A percentile compares a stretch with the other conserved stretches of the same genome.
These are phyloP conservation scores for Geotrichum macrosporum DNA, from an alignment of 1,139 yeast genomes.

Conservation along the genomic window DNA sequence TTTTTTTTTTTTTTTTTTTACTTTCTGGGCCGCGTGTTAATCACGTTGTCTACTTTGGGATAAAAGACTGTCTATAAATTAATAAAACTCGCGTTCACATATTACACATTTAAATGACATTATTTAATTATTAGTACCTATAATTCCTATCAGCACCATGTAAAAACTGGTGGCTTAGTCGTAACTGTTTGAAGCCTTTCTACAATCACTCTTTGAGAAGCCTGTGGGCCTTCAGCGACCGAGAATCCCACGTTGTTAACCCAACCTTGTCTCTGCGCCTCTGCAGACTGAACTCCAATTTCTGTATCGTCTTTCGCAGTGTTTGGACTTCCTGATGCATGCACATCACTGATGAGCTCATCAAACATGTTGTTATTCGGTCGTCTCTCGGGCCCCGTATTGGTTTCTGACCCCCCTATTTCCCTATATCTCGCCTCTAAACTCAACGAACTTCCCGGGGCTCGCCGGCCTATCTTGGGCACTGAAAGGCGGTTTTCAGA, in stretches of 20 bases:
- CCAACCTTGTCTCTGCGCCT: slow-evolving; percentile 1
- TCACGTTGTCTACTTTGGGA: too few relatives aligned
- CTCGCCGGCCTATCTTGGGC: slow-evolving; percentile 1
- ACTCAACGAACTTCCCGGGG: slow-evolving; percentile 15
- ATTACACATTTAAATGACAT: too few relatives aligned
- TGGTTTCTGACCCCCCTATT: slow-evolving; percentile 22
- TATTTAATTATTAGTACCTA: too few relatives aligned
- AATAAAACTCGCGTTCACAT: too few relatives aligned
- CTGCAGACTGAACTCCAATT: too few relatives aligned
- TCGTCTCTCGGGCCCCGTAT: slow-evolving; percentile 10
- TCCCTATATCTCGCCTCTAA: slow-evolving; percentile 31
- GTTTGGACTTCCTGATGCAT: too few relatives aligned
- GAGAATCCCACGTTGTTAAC: slow-evolving; percentile 35
- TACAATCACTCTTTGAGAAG: slow-evolving; percentile 47
- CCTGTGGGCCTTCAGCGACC: slow-evolving; percentile 32
- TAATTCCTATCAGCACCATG: slow-evolving; percentile 72
- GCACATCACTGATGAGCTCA: slow-evolving; percentile 11
- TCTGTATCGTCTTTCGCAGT: too few relatives aligned
- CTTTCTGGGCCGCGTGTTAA: too few relatives aligned
- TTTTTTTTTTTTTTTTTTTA: too few relatives aligned
- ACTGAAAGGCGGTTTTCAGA: slow-evolving; percentile 3
- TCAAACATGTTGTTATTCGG: slow-evolving; percentile 11
- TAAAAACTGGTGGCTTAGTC: slow-evolving; percentile 60
- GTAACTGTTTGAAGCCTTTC: slow-evolving; percentile 58
- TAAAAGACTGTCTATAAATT: too few relatives aligned